These are phyloP conservation scores for Microdochium bolleyi DNA, from an alignment of 2,329 filamentous ascomycete genomes.

Conservation along the genomic window DNA sequence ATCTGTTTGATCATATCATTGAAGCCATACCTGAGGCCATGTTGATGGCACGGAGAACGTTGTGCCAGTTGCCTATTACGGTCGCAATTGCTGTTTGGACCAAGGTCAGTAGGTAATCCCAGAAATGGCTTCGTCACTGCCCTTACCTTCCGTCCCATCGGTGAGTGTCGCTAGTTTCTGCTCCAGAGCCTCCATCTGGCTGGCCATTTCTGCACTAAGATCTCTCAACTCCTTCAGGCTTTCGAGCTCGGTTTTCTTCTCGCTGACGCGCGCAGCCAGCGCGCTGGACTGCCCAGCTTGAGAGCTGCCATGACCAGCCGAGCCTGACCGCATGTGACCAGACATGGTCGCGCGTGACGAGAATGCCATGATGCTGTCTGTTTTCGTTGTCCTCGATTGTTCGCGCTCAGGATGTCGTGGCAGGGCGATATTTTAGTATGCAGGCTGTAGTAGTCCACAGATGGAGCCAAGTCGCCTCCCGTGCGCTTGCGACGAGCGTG, in stretches of 20 bases:
- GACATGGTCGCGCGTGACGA: slow-evolving; percentile 46
- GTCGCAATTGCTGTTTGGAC: slow-evolving; percentile 60
- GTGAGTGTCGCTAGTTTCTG: slow-evolving; percentile 71
- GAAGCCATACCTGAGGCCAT: slow-evolving; percentile 68
- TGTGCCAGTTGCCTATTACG: slow-evolving; percentile 85
- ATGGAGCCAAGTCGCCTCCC: too few species aligned
- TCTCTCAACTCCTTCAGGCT: slow-evolving; percentile 71
- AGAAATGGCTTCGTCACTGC: slow-evolving; percentile 2
- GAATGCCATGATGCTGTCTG: slow-evolving; percentile 39
- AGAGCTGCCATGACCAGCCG: slow-evolving; percentile 32
- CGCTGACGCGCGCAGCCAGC: slow-evolving; percentile 67
- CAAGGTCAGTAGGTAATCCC: slow-evolving; percentile 6
- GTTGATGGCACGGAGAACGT: slow-evolving; percentile 74
- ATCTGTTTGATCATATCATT: not conserved
- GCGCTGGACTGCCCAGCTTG: slow-evolving; percentile 57
- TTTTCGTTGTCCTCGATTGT: not conserved
- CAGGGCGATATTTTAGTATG: slow-evolving; percentile 2
- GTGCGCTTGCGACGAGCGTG: too few species aligned
- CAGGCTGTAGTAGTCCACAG: not conserved
- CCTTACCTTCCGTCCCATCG: slow-evolving; percentile 74
- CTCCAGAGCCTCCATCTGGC: slow-evolving; percentile 76
- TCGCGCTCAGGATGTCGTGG: not conserved
- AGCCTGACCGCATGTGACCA: slow-evolving; percentile 59
- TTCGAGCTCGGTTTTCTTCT: slow-evolving; percentile 79
- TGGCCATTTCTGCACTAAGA: slow-evolving; percentile 68